These are phyloP conservation scores for Solanum pennellii DNA, from an alignment of 257 asterid genomes.

Conservation along the genomic window DNA sequence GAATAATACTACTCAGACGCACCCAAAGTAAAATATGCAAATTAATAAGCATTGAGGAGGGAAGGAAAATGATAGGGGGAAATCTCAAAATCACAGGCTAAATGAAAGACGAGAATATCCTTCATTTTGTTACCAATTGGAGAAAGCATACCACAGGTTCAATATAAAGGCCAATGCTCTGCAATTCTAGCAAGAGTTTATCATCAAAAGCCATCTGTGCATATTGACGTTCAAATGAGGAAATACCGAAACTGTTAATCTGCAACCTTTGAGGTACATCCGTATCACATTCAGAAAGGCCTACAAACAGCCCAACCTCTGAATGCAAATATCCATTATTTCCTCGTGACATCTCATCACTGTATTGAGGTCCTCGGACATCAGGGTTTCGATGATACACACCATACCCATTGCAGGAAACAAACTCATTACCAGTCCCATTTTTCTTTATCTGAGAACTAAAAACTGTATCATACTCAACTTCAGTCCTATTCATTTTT, in stretches of 20 bases:
- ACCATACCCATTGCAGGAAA: constrained; percentile 43
- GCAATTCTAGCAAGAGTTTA: constrained; percentile 65
- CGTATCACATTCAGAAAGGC: constrained; percentile 40
- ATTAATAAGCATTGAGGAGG: background rate
- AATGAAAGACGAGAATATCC: background rate
- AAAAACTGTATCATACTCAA: constrained; percentile 35
- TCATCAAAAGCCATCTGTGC: constrained; percentile 68
- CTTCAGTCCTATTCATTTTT: constrained; percentile 31
- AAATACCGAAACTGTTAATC: constrained; percentile 22
- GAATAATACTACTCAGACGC: background rate
- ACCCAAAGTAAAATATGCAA: background rate
- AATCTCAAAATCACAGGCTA: background rate
- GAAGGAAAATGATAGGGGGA: background rate
- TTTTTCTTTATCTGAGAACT: constrained; percentile 42
- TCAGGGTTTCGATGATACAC: constrained; percentile 15
- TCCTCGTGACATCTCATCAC: constrained; percentile 38
- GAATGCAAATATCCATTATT: constrained; percentile 49
- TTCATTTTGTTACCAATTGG: background rate
- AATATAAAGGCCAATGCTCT: constrained; percentile 58
- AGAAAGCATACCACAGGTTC: constrained; percentile 75
- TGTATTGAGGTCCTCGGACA: constrained; percentile 14
- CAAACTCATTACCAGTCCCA: constrained; percentile 35
- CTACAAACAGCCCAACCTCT: constrained; percentile 55
- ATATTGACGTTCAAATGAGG: constrained; percentile 47
- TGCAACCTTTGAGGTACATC: constrained; percentile 34